Evolutionary conservation across 2,329 filamentous ascomycete species (phyloP).

Genomic region (Parasarocladium wereldwijsianum): DNA sequence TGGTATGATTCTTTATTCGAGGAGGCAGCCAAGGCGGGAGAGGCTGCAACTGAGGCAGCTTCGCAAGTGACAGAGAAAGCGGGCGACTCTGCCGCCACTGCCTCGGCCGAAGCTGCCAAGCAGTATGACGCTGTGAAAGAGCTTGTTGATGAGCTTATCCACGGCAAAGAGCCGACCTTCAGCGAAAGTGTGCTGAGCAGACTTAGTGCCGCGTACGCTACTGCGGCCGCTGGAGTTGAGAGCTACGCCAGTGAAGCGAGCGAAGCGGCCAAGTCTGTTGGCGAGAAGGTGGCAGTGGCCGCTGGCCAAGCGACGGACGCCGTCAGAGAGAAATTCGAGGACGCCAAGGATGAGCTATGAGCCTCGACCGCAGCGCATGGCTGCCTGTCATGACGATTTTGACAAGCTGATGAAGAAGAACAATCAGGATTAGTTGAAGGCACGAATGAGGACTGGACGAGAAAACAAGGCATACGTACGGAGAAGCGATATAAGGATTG

Average conservation of each 20-base stretch:
- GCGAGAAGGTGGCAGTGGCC: conserved; percentile 20
- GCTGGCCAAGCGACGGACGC: conserved; percentile 26
- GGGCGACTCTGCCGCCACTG: conserved; percentile 43
- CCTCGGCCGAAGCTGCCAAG: conserved; percentile 41
- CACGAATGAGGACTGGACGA: too few relatives aligned
- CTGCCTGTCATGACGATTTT: too few relatives aligned
- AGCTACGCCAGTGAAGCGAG: conserved; percentile 22
- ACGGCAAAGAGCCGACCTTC: conserved; percentile 66
- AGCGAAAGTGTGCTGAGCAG: conserved; percentile 66
- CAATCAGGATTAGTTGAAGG: too few relatives aligned
- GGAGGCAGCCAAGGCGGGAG: conserved; percentile 40
- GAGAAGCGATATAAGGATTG: too few relatives aligned
- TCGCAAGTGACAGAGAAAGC: conserved; percentile 24
- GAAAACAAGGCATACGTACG: too few relatives aligned
- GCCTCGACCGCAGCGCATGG: too few relatives aligned
- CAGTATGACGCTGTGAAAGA: conserved; percentile 58
- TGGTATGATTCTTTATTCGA: conserved; percentile 34
- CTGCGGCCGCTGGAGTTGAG: conserved; percentile 41
- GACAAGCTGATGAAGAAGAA: too few relatives aligned
- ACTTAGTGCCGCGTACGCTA: conserved; percentile 58
- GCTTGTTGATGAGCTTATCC: conserved; percentile 61
- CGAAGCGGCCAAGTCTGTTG: conserved; percentile 17
- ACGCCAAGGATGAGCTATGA: conserved; percentile 27
- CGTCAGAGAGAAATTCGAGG: conserved; percentile 22
- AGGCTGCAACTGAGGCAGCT: conserved; percentile 39